Conservation (phyloP, 2,329 filamentous ascomycete species). For the Cladosporium sp. region DNA sequence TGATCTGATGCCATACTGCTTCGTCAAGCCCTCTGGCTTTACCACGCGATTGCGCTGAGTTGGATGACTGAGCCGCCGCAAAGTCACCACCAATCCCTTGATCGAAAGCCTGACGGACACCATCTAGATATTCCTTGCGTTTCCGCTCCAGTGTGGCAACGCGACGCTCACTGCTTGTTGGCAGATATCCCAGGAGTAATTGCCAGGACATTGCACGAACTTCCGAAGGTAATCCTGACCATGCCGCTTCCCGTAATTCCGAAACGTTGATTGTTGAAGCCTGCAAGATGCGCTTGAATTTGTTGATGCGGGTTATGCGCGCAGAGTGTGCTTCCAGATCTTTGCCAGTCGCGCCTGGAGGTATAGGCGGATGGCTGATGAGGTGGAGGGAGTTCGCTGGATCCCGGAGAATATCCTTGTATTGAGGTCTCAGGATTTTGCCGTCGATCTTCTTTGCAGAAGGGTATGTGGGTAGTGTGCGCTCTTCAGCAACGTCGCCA, state of each 20-base stretch:
- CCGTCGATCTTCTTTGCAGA: slow-evolving; percentile 84
- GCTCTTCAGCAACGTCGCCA: slow-evolving; percentile 88
- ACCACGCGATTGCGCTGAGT: slow-evolving; percentile 45
- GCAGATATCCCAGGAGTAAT: slow-evolving; percentile 86
- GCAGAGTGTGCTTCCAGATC: slow-evolving; percentile 82
- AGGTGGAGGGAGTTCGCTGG: slow-evolving; percentile 93
- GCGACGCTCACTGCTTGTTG: slow-evolving; percentile 90
- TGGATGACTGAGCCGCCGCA: slow-evolving; percentile 38
- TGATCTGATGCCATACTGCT: slow-evolving; percentile 99
- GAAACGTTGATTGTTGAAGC: slow-evolving; percentile 80
- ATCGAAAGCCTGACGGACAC: slow-evolving; percentile 66
- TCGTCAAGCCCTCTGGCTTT: slow-evolving; percentile 79
- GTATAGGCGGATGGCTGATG: slow-evolving; percentile 77
- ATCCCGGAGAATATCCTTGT: slow-evolving; percentile 83
- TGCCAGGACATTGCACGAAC: slow-evolving; percentile 99
- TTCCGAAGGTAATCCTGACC: slow-evolving; percentile 92
- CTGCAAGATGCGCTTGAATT: slow-evolving; percentile 94
- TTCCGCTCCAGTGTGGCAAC: slow-evolving; percentile 89
- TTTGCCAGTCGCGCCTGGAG: slow-evolving; percentile 70
- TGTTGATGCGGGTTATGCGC: slow-evolving; percentile 90
- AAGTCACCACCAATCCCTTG: slow-evolving; percentile 42
- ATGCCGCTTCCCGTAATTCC: slow-evolving; percentile 79
- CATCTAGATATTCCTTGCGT: slow-evolving; percentile 92
- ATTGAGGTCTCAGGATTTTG: slow-evolving; percentile 93
- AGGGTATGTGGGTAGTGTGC: slow-evolving; percentile 72